Percentiles rank a stretch among this genome's conserved stretches.
These are phyloP conservation scores for Macrolepiota albuminosa DNA, from an alignment of 768 basidiomycete genomes.

Conservation along the genomic window DNA sequence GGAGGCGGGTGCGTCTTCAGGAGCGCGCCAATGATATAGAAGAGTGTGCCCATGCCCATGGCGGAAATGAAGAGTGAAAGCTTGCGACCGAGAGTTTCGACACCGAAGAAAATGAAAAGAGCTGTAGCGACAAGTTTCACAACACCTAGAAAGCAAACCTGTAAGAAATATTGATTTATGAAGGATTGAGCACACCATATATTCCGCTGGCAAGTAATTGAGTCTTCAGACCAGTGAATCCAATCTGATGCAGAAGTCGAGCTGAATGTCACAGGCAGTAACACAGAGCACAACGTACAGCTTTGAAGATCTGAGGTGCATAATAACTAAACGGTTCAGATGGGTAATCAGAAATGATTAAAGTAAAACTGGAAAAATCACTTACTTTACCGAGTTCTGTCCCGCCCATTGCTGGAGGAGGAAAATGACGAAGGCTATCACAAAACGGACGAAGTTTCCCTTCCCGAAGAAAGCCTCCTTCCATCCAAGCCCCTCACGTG, in stretches of 20 bases:
- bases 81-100: conserved; percentile 67
- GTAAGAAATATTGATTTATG: too few species aligned
- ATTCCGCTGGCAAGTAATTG: conserved; percentile 71
- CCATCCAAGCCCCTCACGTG: conserved; percentile 57
- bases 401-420: conserved; percentile 82
- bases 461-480: conserved; percentile 77
- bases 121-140: conserved; percentile 66
- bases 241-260: conserved; percentile 36
- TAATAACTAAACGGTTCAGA: conserved; percentile 44
- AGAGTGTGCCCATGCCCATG: conserved; percentile 73
- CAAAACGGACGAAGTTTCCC: conserved; percentile 78
- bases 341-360: background rate
- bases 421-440: conserved; percentile 79
- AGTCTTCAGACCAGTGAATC: conserved; percentile 52
- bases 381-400: conserved; percentile 70
- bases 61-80: conserved; percentile 68
- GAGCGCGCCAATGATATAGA: conserved; percentile 85
- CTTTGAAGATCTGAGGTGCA: conserved; percentile 68
- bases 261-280: background rate
- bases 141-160: conserved; percentile 26
- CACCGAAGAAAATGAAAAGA: conserved; percentile 63
- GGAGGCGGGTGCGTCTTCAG: conserved; percentile 72
- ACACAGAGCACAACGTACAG: conserved; percentile 17
- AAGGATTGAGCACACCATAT: conserved; percentile 33
- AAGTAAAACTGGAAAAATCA: background rate